These are phyloP conservation scores for Synchytrium microbalum DNA, from an alignment of 371 early-diverging fungal genomes.

Conservation along the genomic window DNA sequence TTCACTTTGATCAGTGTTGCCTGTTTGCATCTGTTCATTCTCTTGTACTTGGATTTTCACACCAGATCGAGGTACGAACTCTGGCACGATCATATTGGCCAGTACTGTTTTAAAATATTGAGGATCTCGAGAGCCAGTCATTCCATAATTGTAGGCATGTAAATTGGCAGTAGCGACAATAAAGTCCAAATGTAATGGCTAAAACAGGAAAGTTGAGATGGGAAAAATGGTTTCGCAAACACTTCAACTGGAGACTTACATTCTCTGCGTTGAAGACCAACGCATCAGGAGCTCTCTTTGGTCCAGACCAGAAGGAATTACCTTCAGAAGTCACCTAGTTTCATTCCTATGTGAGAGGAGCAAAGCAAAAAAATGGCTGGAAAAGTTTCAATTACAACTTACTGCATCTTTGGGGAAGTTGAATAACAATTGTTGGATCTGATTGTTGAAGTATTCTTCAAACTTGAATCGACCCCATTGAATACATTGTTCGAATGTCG, in stretches of 20 bases:
- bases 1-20: conserved; percentile 34
- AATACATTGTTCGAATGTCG: conserved; percentile 84
- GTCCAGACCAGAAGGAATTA: conserved; percentile 97
- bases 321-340: conserved; percentile 79
- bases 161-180: conserved; percentile 89
- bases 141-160: conserved; percentile 90
- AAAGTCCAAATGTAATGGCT: conserved; percentile 82
- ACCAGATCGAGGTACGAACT: conserved; percentile 82
- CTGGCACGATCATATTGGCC: conserved; percentile 65
- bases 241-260: conserved; percentile 22
- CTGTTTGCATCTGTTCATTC: conserved; percentile 47
- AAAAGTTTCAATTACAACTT: conserved; percentile 1
- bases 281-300: conserved; percentile 93
- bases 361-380: conserved; percentile 21
- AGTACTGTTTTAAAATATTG: conserved; percentile 60
- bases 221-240: background rate
- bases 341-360: conserved; percentile 24
- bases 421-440: conserved; percentile 85
- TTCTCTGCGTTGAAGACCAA: conserved; percentile 73
- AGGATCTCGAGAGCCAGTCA: conserved; percentile 61
- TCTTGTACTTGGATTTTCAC: conserved; percentile 96
- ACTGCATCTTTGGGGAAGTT: conserved; percentile 91
- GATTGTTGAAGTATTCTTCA: conserved; percentile 89
- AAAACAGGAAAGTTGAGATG: background rate
- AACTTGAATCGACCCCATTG: conserved; percentile 87